phyloP scores from a whole-genome alignment of 2,329 filamentous ascomycete species.

The Hyphodiscus sp. region DNA sequence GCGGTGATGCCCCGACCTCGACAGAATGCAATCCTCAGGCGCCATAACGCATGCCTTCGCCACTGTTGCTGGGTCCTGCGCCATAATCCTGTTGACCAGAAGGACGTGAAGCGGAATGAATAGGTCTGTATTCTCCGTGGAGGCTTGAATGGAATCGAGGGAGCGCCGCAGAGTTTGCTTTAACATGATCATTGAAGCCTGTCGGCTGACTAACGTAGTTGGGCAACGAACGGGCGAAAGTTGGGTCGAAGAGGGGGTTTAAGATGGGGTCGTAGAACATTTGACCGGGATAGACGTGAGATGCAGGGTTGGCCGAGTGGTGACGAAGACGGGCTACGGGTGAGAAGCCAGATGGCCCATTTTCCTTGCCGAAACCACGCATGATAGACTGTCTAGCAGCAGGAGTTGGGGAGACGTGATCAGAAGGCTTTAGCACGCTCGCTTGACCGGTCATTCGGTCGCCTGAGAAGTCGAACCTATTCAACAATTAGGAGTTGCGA shows the following conservation, averaged over 20 bases:
- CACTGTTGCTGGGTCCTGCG: neutral
- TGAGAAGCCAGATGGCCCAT: conserved; percentile 1
- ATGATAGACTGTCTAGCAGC: conserved; percentile 16
- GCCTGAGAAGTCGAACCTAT: conserved; percentile 24
- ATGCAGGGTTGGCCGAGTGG: conserved; percentile 14
- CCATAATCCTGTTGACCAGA: neutral
- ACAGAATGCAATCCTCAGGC: conserved; percentile 7
- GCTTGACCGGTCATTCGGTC: conserved; percentile 18
- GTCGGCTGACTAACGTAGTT: conserved; percentile 7
- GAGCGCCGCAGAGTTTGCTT: conserved; percentile 8
- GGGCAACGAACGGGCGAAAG: conserved; percentile 15
- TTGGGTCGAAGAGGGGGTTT: conserved; percentile 26
- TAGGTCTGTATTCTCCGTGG: neutral
- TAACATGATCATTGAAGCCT: conserved; percentile 15
- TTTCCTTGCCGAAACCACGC: conserved; percentile 24
- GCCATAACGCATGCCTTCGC: conserved; percentile 10
- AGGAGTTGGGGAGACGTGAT: conserved; percentile 22
- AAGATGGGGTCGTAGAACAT: conserved; percentile 21
- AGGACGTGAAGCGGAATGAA: neutral
- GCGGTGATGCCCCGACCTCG: neutral
- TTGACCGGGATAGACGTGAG: conserved; percentile 24
- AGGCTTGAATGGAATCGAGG: neutral
- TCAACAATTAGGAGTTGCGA: conserved; percentile 1
- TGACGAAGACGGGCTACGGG: conserved; percentile 7
- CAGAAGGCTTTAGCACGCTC: conserved; percentile 5